Percentiles rank a stretch among this genome's conserved stretches.
Conservation (phyloP, 768 basidiomycete genomes). For the Podaxis sp. region DNA sequence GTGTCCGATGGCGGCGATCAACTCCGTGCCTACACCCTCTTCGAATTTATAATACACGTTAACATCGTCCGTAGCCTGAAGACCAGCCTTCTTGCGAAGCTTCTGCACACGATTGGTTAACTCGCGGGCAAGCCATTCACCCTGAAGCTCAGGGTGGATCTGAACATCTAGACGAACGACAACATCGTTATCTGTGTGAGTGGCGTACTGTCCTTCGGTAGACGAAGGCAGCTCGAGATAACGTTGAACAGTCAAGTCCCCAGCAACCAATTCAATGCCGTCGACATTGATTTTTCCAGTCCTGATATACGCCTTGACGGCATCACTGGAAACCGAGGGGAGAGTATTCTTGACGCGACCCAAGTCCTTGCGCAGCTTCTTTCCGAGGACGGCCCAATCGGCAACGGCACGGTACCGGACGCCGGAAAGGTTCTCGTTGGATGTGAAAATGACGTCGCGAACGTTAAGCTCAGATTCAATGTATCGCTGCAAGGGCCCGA, state of each 20-base stretch:
- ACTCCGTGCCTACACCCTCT: slow-evolving; percentile 57
- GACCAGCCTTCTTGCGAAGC: slow-evolving; percentile 90
- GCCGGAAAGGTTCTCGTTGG: slow-evolving; percentile 80
- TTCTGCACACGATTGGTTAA: slow-evolving; percentile 92
- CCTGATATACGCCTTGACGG: slow-evolving; percentile 69
- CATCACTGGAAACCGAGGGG: slow-evolving; percentile 75
- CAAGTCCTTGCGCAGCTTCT: slow-evolving; percentile 90
- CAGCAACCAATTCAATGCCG: slow-evolving; percentile 83
- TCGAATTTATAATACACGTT: slow-evolving; percentile 83
- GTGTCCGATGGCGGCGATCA: slow-evolving; percentile 58
- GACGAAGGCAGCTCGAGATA: slow-evolving; percentile 76
- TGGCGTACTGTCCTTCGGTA: slow-evolving; percentile 62
- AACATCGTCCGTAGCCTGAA: slow-evolving; percentile 94
- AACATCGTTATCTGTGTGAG: slow-evolving; percentile 91
- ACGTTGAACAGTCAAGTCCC: slow-evolving; percentile 89
- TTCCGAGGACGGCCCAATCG: slow-evolving; percentile 93
- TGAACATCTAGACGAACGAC: slow-evolving; percentile 90
- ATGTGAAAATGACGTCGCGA: slow-evolving; percentile 83
- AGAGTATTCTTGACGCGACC: slow-evolving; percentile 85
- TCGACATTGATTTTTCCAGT: slow-evolving; percentile 80
- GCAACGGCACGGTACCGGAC: slow-evolving; percentile 89
- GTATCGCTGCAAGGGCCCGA: slow-evolving; percentile 80
- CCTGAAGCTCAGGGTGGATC: slow-evolving; percentile 79
- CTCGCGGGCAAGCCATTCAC: slow-evolving; percentile 87
- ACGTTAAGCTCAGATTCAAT: slow-evolving; percentile 95